Base-by-base conservation (phyloP, 2,329 filamentous ascomycete genomes). In the Pseudonectria buxi region DNA sequence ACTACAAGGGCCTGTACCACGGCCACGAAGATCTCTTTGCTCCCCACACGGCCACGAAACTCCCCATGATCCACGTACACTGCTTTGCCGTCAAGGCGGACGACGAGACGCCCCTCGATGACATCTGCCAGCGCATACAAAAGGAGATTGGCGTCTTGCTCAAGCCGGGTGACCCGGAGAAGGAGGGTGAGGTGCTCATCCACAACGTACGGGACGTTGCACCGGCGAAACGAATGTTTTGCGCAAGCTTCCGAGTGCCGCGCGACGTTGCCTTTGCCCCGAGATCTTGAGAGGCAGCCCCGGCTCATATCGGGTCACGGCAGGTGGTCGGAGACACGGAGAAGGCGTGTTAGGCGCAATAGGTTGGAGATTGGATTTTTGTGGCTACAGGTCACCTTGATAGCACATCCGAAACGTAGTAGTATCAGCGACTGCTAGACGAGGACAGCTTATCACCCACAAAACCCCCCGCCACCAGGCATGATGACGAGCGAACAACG, bases 221-320 rank as follows among this genome's bases (percentile, higher is more conserved):
- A 39, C 92, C 92, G 5, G 83, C 86, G 54, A 98, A 98, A 71
- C 77, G 83, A 56, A 95, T 95, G 89, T 96, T 90, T 61, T 96
- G 92, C 60, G 90, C 87, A 22, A 94, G 80, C 48, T 96, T 98
- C 63, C 77, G 88, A 43, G 57, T 98, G 41, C 92, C 92, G 3
- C 63, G 69, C 24, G 79, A 86, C 50, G 86, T 95, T 6, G 92
- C 89, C 11, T 95, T 95, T 65, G 71, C 74, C 15, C 44, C 63
- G 30, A 55, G 56, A 32, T 42, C 43, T 14, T 58, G 39, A 39
- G 35, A 27, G 16, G 30, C 40, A 35, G 38, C 35, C 38, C 38
- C 36, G 41, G 42, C 28, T 36, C 30, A 40, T 29, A 25, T 47
- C 37, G 44, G 42, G 28, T 35, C 35, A 37, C 26, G 33, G 30